These are phyloP conservation scores for Candida schatavii DNA, from an alignment of 805 yeast species.

Conservation along the genomic window DNA sequence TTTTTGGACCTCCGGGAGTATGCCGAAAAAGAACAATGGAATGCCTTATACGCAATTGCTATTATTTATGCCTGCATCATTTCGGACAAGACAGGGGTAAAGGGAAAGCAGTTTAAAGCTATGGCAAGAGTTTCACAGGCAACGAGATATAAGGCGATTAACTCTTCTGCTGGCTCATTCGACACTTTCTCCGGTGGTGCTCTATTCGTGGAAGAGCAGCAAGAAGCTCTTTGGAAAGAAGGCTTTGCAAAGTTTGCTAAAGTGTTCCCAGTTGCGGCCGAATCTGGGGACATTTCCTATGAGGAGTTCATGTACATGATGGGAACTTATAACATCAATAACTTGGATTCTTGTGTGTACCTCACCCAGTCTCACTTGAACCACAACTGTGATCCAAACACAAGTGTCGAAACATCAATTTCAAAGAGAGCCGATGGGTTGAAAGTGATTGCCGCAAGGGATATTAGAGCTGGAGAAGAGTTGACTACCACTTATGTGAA, in stretches of 20 bases:
- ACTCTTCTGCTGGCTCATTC: constrained; percentile 52
- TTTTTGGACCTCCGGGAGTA: constrained; percentile 59
- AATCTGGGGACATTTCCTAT: constrained; percentile 30
- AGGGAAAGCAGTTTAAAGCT: constrained; percentile 49
- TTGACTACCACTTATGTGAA: constrained; percentile 68
- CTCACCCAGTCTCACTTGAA: constrained; percentile 67
- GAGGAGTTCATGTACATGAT: constrained; percentile 58
- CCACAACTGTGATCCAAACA: constrained; percentile 75
- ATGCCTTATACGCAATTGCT: constrained; percentile 64
- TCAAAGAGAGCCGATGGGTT: constrained; percentile 52
- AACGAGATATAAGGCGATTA: constrained; percentile 55
- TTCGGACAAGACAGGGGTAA: constrained; percentile 40
- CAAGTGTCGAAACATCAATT: constrained; percentile 44
- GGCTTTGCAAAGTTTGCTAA: constrained; percentile 51
- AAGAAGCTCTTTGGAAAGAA: constrained; percentile 55
- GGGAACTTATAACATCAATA: constrained; percentile 75
- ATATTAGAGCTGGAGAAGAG: constrained; percentile 64
- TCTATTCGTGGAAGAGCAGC: constrained; percentile 52
- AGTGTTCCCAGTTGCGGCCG: constrained; percentile 44
- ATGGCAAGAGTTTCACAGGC: constrained; percentile 73
- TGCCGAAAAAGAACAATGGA: constrained; percentile 65
- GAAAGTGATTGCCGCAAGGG: constrained; percentile 56
- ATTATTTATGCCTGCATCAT: constrained; percentile 48
- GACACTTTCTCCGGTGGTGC: constrained; percentile 54
- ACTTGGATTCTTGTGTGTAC: constrained; percentile 61